A percentile compares a stretch with the other conserved stretches of the same genome.
Conservation (phyloP, 202 grass and related monocot species). For the Schoenoplectus triqueter region DNA sequence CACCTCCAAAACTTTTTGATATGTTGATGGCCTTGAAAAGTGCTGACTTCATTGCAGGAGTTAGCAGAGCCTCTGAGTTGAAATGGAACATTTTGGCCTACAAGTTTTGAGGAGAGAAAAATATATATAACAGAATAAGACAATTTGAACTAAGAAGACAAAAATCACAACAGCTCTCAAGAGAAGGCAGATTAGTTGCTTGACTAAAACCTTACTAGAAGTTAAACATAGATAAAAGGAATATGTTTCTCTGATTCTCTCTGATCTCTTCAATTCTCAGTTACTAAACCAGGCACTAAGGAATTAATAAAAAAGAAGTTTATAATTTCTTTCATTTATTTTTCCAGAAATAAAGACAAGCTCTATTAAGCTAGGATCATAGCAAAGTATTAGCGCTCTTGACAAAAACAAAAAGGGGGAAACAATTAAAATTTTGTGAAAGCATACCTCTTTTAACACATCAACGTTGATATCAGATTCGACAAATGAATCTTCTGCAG, state of each 20-base stretch:
- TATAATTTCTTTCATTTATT: not conserved
- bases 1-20: slow-evolving; percentile 67
- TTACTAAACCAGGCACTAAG: not conserved
- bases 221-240: not conserved
- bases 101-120: not conserved
- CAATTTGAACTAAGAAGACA: not conserved
- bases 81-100: slow-evolving; percentile 94
- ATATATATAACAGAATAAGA: not conserved
- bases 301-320: too few relatives aligned
- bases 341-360: not conserved
- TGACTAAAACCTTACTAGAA: not conserved
- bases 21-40: slow-evolving; percentile 81
- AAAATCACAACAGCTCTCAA: not conserved
- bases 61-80: slow-evolving; percentile 75
- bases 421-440: not conserved
- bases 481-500: slow-evolving; percentile 69
- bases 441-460: slow-evolving; percentile 73
- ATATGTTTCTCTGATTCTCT: not conserved
- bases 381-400: not conserved
- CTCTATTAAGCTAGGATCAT: not conserved
- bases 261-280: not conserved
- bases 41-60: slow-evolving; percentile 56
- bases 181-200: not conserved
- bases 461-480: slow-evolving; percentile 66
- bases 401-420: not conserved